Evolutionary conservation across 345 rosid species (phyloP), one percentile per base, ranked within the genome.

Genomic region (Crucihimalaya himalaica): DNA sequence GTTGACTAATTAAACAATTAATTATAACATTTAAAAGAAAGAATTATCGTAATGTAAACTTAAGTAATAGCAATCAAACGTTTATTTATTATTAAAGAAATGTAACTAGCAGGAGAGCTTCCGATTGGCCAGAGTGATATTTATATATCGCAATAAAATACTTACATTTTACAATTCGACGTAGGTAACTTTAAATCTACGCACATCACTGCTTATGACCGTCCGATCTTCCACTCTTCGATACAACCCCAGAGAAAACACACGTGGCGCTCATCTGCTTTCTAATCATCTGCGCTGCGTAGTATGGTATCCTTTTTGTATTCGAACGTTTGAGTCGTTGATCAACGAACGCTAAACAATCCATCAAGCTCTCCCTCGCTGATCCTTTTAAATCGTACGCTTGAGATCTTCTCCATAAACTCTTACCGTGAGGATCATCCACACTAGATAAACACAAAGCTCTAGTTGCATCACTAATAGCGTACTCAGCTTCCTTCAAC

Each of bases 381-480:
- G 76, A 61, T 12, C 93, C 97, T 72, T 69, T 78, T 84, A 90
- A 79, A 64, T 89, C 92, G 61, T 79, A 93, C 50, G 96, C 98
- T 81, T 90, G 98, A 35, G 96, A 83, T 80, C 98, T 79, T 83
- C 98, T 87, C 96, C 98, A 93, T 76, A 93, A 76, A 81, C 98
- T 90, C 85, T 83, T 93, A 66, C 73, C 70, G 29, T 90, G 97
- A 5, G 82, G 84, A 43, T 67, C 77, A 45, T 18, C 63, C 4
- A 59, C 46, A 65, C 71, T 61, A 18, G 87, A 86, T 34, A 90
- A 72, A 53, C 90, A 82, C 75, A 90, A 42, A 67, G 98, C 96
- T 73, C 90, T 83, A 3, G 97, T 88, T 8, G 97, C 68, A 78
- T 93, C 98, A 65, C 97, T 87, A 52, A 90, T 80, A 37, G 90